Evolutionary conservation across 371 early-diverging fungal genomes (phyloP).

Genomic region (Thermomucor indicae-seudaticae): DNA sequence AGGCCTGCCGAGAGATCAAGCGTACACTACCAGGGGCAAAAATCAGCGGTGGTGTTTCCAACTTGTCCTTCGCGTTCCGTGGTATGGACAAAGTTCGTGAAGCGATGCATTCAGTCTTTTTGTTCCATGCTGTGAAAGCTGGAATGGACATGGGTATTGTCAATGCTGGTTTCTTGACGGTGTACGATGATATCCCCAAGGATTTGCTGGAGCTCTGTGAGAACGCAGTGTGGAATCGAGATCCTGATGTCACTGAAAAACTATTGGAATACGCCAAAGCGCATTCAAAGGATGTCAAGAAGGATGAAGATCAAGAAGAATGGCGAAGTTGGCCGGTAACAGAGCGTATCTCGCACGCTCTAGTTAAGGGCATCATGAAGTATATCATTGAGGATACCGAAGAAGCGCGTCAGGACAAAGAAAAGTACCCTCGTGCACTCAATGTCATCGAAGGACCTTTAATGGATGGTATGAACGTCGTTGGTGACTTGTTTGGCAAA

Average conservation of each 20-base stretch:
- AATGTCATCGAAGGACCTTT: conserved; percentile 94
- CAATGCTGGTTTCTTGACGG: conserved; percentile 90
- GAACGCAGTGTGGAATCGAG: conserved; percentile 87
- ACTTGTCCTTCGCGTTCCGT: conserved; percentile 93
- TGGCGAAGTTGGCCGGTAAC: conserved; percentile 80
- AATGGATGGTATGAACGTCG: conserved; percentile 91
- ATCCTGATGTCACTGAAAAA: conserved; percentile 89
- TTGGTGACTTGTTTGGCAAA: conserved; percentile 89
- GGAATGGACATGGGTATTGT: conserved; percentile 98
- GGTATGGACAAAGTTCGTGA: conserved; percentile 89
- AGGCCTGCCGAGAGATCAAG: conserved; percentile 75
- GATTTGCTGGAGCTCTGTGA: conserved; percentile 88
- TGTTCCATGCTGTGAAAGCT: conserved; percentile 86
- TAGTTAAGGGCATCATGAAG: conserved; percentile 92
- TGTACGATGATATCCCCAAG: conserved; percentile 92
- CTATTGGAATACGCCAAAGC: conserved; percentile 83
- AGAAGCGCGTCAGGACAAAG: conserved; percentile 73
- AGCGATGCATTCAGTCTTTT: conserved; percentile 94
- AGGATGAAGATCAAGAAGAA: conserved; percentile 76
- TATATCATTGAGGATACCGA: conserved; percentile 90
- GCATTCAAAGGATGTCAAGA: conserved; percentile 70
- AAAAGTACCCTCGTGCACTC: conserved; percentile 76
- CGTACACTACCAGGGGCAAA: conserved; percentile 79
- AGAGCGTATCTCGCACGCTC: conserved; percentile 71
- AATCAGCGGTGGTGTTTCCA: conserved; percentile 92